Conservation (phyloP, 1,139 yeast species). For the Pichia sp. region DNA sequence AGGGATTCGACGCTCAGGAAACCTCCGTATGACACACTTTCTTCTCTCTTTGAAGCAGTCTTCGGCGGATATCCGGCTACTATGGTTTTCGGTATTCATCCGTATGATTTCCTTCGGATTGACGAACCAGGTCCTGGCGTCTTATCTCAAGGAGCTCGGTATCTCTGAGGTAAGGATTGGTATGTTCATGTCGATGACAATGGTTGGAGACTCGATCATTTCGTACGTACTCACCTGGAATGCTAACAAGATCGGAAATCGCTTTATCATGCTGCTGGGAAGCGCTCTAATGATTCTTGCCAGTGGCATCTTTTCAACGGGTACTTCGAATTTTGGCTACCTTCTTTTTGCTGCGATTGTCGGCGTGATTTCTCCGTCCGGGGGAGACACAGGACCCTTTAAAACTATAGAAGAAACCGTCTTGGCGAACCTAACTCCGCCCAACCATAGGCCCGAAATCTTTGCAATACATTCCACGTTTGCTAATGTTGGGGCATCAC, state of each 20-base stretch:
- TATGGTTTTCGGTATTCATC: slow-evolving; percentile 68
- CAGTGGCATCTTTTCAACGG: slow-evolving; percentile 58
- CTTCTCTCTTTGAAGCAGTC: slow-evolving; percentile 22
- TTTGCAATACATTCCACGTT: slow-evolving; percentile 68
- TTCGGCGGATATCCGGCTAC: slow-evolving; percentile 51
- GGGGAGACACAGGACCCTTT: slow-evolving; percentile 92
- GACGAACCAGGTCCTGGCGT: slow-evolving; percentile 74
- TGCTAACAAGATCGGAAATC: slow-evolving; percentile 72
- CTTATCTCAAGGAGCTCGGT: slow-evolving; percentile 56
- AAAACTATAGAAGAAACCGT: slow-evolving; percentile 84
- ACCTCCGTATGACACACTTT: slow-evolving; percentile 19
- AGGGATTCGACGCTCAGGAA: no score
- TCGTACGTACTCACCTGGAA: slow-evolving; percentile 74
- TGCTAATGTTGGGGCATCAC: slow-evolving; percentile 70
- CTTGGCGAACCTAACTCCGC: slow-evolving; percentile 73
- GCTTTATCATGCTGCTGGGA: slow-evolving; percentile 62
- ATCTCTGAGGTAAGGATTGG: slow-evolving; percentile 64
- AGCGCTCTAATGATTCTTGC: slow-evolving; percentile 65
- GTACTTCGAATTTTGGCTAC: slow-evolving; percentile 45
- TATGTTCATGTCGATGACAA: slow-evolving; percentile 74
- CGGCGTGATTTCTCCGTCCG: slow-evolving; percentile 84
- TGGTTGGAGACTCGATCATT: slow-evolving; percentile 72
- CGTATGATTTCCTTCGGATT: slow-evolving; percentile 77
- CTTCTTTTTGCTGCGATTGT: slow-evolving; percentile 60
- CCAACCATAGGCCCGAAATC: slow-evolving; percentile 62